Percentiles rank a stretch among this genome's conserved stretches.
Conservation (phyloP, 2,329 filamentous ascomycete species). For the Aspergillus tubingensis region DNA sequence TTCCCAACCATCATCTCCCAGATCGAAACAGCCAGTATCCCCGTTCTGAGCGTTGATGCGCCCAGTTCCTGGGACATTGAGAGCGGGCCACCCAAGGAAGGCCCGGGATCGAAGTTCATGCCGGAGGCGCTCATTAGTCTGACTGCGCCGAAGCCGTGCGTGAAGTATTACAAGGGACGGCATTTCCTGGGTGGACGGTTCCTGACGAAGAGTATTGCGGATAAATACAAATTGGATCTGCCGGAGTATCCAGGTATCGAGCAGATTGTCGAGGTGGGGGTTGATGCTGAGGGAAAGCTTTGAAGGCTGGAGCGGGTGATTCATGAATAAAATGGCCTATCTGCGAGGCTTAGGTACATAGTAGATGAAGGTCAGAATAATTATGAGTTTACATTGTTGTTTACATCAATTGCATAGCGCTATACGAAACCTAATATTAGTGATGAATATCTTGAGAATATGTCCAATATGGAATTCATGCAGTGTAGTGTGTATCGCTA, state of each 20-base stretch:
- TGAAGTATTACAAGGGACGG: conserved; percentile 77
- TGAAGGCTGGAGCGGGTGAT: conserved; percentile 12
- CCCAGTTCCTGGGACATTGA: conserved; percentile 96
- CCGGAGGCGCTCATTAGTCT: conserved; percentile 81
- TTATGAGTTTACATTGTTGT: neutral
- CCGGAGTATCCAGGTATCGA: conserved; percentile 83
- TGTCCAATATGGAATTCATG: neutral
- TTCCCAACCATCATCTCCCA: conserved; percentile 80
- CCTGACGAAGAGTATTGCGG: conserved; percentile 72
- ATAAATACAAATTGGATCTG: conserved; percentile 82
- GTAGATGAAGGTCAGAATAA: neutral
- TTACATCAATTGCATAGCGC: neutral
- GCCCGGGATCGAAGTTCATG: conserved; percentile 76
- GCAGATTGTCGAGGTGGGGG: conserved; percentile 77
- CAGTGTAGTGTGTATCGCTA: conserved; percentile 14
- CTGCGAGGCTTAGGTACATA: neutral
- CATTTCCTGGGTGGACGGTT: conserved; percentile 96
- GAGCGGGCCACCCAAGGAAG: conserved; percentile 73
- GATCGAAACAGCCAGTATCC: conserved; percentile 70
- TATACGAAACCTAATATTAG: neutral
- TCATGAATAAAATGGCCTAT: neutral
- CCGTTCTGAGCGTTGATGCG: conserved; percentile 86
- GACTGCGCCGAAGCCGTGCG: conserved; percentile 89
- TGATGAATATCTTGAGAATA: neutral
- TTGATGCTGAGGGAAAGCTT: conserved; percentile 40